Conservation (phyloP, 2,329 filamentous ascomycete genomes). For the Penicillium sp. region DNA sequence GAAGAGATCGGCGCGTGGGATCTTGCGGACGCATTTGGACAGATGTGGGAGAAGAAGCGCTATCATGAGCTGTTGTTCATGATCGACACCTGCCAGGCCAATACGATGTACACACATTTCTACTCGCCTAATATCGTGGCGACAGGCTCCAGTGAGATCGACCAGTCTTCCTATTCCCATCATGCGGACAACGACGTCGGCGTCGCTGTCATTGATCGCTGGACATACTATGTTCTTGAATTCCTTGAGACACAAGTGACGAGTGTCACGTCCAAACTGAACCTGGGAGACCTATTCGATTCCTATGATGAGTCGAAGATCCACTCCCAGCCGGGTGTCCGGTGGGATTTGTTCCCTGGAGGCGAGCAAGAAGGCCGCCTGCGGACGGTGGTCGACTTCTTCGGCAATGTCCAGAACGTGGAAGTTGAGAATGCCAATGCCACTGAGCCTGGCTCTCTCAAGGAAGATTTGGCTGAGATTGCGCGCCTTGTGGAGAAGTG, state of each 20-base stretch:
- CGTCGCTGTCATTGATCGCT: slow-evolving; percentile 94
- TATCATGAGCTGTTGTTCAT: slow-evolving; percentile 98
- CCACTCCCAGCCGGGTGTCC: slow-evolving; percentile 79
- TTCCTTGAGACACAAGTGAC: slow-evolving; percentile 86
- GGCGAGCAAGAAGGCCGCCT: slow-evolving; percentile 68
- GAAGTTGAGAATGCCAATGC: slow-evolving; percentile 62
- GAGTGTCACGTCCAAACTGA: slow-evolving; percentile 77
- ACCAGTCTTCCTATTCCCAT: slow-evolving; percentile 93
- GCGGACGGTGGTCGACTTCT: slow-evolving; percentile 87
- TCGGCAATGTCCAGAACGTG: slow-evolving; percentile 94
- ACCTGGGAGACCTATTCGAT: slow-evolving; percentile 87
- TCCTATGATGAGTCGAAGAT: slow-evolving; percentile 93
- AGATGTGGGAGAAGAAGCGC: slow-evolving; percentile 99
- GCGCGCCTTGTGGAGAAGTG: slow-evolving; percentile 51
- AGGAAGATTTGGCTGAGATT: slow-evolving; percentile 67
- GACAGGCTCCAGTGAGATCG: slow-evolving; percentile 89
- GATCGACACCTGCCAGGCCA: slow-evolving; percentile 99
- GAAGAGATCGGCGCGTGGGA: slow-evolving; percentile 97
- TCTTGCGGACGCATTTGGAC: slow-evolving; percentile 90
- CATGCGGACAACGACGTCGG: slow-evolving; percentile 97
- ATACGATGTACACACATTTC: slow-evolving; percentile 97
- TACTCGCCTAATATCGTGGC: slow-evolving; percentile 98
- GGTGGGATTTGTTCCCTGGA: slow-evolving; percentile 89
- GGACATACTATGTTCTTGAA: slow-evolving; percentile 97
- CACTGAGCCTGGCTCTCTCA: slow-evolving; percentile 46